phyloP scores from a whole-genome alignment of 2,329 filamentous ascomycete species.

The Periconia macrospinosa region DNA sequence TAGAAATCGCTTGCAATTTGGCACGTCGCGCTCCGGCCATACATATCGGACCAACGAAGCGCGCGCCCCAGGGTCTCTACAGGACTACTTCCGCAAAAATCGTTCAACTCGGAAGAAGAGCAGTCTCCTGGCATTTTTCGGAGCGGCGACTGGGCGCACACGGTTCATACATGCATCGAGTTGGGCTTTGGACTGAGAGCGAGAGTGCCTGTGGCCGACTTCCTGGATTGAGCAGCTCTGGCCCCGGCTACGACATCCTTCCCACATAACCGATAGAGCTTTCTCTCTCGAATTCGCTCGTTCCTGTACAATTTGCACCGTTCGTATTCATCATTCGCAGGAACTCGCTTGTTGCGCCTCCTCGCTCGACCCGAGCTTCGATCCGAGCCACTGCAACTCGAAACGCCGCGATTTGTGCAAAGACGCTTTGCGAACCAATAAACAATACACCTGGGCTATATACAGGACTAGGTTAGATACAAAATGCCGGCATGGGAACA shows the following conservation, averaged over 20 bases:
- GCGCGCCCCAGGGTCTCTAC: neutral
- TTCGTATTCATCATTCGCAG: neutral
- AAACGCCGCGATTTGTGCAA: no score
- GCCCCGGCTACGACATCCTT: conserved; percentile 21
- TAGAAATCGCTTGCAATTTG: no score
- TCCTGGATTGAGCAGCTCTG: neutral
- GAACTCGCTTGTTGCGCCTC: no score
- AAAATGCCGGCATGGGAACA: conserved; percentile 74
- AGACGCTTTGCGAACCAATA: neutral
- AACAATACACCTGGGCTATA: neutral
- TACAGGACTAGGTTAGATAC: neutral
- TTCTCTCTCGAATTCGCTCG: conserved; percentile 3
- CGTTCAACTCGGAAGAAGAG: neutral
- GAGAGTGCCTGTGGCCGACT: neutral
- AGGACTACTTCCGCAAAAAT: neutral
- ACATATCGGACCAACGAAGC: neutral
- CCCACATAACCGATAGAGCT: conserved; percentile 23
- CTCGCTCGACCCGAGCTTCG: no score
- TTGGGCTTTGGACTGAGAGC: conserved; percentile 17
- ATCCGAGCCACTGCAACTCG: no score
- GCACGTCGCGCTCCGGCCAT: neutral
- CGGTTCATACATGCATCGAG: conserved; percentile 49
- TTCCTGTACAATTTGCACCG: conserved; percentile 8
- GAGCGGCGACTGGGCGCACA: conserved; percentile 55
- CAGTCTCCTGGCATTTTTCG: conserved; percentile 23